phyloP scores from a whole-genome alignment of 768 basidiomycete species.

The Megacollybia marginata region DNA sequence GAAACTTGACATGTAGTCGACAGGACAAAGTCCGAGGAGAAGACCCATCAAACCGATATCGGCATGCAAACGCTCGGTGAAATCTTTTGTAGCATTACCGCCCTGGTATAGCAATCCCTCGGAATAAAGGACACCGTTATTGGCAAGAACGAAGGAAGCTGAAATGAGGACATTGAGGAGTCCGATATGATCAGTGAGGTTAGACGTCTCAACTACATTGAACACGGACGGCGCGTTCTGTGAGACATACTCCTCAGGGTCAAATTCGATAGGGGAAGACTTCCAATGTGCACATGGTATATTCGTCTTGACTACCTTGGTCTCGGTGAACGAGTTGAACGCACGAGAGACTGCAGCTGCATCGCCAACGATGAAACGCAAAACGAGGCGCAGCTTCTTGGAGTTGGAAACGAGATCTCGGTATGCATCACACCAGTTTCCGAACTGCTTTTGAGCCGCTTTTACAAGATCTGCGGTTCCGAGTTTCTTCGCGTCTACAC shows the following conservation, averaged over 20 bases:
- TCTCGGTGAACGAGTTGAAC: slow-evolving; percentile 15
- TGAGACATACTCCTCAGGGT: slow-evolving; percentile 21
- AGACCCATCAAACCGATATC: slow-evolving; percentile 26
- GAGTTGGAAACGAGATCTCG: background rate
- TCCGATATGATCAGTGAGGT: slow-evolving; percentile 41
- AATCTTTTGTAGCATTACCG: slow-evolving; percentile 22
- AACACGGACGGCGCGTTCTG: slow-evolving; percentile 24
- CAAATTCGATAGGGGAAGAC: slow-evolving; percentile 20
- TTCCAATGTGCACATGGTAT: slow-evolving; percentile 30
- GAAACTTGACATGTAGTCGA: slow-evolving; percentile 27
- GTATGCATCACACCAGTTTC: slow-evolving; percentile 16
- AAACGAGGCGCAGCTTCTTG: slow-evolving; percentile 3
- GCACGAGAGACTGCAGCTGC: slow-evolving; percentile 30
- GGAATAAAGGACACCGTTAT: slow-evolving; percentile 22
- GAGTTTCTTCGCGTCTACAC: slow-evolving; percentile 6
- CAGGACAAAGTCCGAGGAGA: slow-evolving; percentile 27
- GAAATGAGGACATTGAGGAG: slow-evolving; percentile 35
- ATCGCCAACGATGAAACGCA: slow-evolving; percentile 36
- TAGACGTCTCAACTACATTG: slow-evolving; percentile 43
- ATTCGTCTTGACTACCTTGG: slow-evolving; percentile 14
- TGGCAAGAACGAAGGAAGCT: slow-evolving; percentile 23
- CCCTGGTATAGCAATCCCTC: slow-evolving; percentile 19
- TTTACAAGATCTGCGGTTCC: slow-evolving; percentile 18
- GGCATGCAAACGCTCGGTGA: slow-evolving; percentile 21
- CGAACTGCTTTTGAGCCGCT: slow-evolving; percentile 26